Base-by-base conservation (phyloP, 1,284 basidiomycete species). In the Irpex lacteus region DNA sequence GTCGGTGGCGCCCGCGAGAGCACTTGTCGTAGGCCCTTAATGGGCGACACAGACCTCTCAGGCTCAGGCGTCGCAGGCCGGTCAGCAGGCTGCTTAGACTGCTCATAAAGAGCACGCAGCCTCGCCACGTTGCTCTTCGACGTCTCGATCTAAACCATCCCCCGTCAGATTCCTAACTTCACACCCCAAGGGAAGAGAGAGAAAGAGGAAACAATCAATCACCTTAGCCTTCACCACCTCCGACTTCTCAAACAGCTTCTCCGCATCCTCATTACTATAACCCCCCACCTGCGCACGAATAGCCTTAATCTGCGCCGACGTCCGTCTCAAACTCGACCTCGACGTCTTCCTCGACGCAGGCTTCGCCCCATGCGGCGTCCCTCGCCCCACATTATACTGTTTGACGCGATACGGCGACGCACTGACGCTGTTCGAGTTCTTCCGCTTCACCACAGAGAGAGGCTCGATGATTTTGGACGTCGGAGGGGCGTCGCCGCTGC, bases 381-480 rank as follows among this genome's bases (percentile, higher is more conserved):
- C 79, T 53, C 81, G 63, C 13, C 60, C 55, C 5, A 60, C 63
- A 21, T 65, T 60, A 50, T 65, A 61, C 40, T 57, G 37, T 18
- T 76, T 73, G 13, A 82, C 75, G 9, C 80, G 76, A 50, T 82
- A 78, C 13, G 84, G 78, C 19, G 70, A 73, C 6, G 70, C 71
- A 19, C 75, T 74, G 53, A 76, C 78, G 50, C 83, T 82, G 47
- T 83, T 78, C 4, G 88, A 89, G 3, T 82, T 78, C 75, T 91
- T 92, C 79, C 94, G 92, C 80, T 89, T 91, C 72, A 94, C 92
- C 1, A 94, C 92, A 1, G 87, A 89, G 62, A 94, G 77, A 7
- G 91, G 91, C 70, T 91, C 90, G 34, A 91, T 74, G 36, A 76
- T 72, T 69, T 79, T 86, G 5, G 32, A 34, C 32, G 5, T 34